phyloP scores from a whole-genome alignment of 2,329 filamentous ascomycete genomes.

The Beauveria sp. region DNA sequence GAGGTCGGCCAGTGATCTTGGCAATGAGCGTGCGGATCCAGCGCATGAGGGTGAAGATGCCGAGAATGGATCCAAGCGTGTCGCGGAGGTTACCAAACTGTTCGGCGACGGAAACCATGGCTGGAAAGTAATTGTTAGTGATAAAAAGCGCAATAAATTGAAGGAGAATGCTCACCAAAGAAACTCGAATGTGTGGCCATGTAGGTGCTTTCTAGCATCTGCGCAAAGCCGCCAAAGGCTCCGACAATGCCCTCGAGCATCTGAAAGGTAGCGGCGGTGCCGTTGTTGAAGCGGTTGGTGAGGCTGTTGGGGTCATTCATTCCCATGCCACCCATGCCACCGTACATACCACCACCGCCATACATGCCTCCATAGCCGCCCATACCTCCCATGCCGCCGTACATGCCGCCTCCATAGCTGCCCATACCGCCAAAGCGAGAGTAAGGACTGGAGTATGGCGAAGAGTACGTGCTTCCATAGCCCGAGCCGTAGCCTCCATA shows the following conservation, averaged over 20 bases:
- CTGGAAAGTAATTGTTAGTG: constrained; percentile 35
- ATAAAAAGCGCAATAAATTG: background rate
- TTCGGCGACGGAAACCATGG: constrained; percentile 97
- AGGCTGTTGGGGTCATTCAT: constrained; percentile 82
- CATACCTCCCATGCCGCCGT: constrained; percentile 24
- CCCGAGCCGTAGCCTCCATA: constrained; percentile 30
- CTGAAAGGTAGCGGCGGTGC: constrained; percentile 94
- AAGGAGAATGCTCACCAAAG: constrained; percentile 62
- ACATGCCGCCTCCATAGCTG: constrained; percentile 38
- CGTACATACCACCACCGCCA: constrained; percentile 35
- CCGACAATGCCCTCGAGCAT: constrained; percentile 96
- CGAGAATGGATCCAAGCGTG: constrained; percentile 85
- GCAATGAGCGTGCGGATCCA: constrained; percentile 90
- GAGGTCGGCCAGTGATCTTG: constrained; percentile 85
- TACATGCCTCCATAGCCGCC: constrained; percentile 28
- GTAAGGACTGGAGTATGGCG: constrained; percentile 20
- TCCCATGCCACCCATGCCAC: constrained; percentile 28
- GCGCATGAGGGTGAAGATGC: constrained; percentile 91
- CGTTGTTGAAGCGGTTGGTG: constrained; percentile 91
- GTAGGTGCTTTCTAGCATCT: constrained; percentile 99
- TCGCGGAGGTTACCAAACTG: constrained; percentile 92
- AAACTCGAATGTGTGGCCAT: constrained; percentile 99
- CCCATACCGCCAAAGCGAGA: constrained; percentile 45
- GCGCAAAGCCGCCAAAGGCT: constrained; percentile 93
- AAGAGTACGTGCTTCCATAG: constrained; percentile 27